phyloP scores from a whole-genome alignment of 108 stramenopile genomes.

The Skeletonema marinoi region DNA sequence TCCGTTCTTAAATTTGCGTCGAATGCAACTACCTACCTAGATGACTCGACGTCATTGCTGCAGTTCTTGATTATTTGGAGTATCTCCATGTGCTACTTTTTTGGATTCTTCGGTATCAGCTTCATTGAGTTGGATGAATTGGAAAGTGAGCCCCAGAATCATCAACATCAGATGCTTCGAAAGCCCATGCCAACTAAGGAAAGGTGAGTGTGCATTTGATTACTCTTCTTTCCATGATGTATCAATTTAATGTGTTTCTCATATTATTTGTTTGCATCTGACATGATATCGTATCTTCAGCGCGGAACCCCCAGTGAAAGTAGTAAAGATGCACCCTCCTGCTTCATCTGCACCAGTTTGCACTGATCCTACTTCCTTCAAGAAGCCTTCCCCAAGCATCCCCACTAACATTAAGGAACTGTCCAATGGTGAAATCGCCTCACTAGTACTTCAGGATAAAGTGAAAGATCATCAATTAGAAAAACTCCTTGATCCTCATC shows the following conservation, averaged over 20 bases:
- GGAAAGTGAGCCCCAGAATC: constrained; percentile 30
- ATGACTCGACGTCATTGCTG: constrained; percentile 61
- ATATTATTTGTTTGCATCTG: background rate
- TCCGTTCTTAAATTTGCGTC: constrained; percentile 67
- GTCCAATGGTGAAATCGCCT: constrained; percentile 70
- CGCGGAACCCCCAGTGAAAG: constrained; percentile 35
- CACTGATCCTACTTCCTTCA: constrained; percentile 65
- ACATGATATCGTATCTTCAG: constrained; percentile 6
- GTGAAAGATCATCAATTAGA: constrained; percentile 97
- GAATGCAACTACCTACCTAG: constrained; percentile 65
- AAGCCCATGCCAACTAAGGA: constrained; percentile 1
- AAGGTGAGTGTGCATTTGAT: constrained; percentile 26
- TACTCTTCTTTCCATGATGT: background rate
- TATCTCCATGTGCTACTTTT: constrained; percentile 89
- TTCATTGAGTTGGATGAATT: constrained; percentile 77
- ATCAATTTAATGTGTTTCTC: background rate
- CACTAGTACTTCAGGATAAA: constrained; percentile 72
- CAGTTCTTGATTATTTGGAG: constrained; percentile 78
- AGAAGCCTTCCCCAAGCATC: constrained; percentile 14
- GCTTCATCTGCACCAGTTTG: constrained; percentile 76
- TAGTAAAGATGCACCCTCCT: constrained; percentile 65
- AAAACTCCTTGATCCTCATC: constrained; percentile 86
- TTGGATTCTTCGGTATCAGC: constrained; percentile 95
- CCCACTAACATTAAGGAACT: constrained; percentile 57
- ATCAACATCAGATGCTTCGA: constrained; percentile 15